Base-by-base conservation (phyloP, 1,284 basidiomycete species). In the Lignosus rhinocerotis region DNA sequence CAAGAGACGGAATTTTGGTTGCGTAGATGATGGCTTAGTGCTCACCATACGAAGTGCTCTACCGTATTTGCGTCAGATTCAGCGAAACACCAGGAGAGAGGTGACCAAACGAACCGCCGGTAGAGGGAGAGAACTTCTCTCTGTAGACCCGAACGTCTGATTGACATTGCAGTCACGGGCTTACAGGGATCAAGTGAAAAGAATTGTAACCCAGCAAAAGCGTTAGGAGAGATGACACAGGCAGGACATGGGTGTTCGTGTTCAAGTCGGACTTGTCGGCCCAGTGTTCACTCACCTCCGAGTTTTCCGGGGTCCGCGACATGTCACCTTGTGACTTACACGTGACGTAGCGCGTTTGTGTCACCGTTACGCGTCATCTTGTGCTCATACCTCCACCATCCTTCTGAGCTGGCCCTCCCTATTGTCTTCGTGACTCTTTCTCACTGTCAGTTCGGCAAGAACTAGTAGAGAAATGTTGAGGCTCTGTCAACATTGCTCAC, bases 31-130 rank as follows among this genome's bases (percentile, higher is more conserved):
- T 8, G 90, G 88, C 74, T 93, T 93, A 10, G 81, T 78, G 53
- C 75, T 79, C 6, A 84, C 82, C 80, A 91, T 88, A 30, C 90
- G 86, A 34, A 92, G 79, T 32, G 88, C 88, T 45, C 90, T 93
- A 63, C 34, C 7, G 19, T 12, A 44, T 51, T 36, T 49, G 17
- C 16, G 49, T 36, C 39, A 11, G 25, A 25, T 25, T 54, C 42
- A 49, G 49, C 16, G n/a, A n/a, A 30, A 41, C 10, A 25, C 41
- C 42, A 32, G 19, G 41, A 46, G 16, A 46, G 31, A 16, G 32
- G 16, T 43, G 55, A 16, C 46, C 12, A 2, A 8, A 51, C 56
- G 43, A 48, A 86, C 89, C 88, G 80, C 75, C 87, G 79, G 67
- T 92, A 92, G n/a, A 92, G 76, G 12, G 81, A 76, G 31, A 92